Base-by-base conservation (phyloP, 192 early-diverging fungal species). In the Chytriomyces hyalinus region DNA sequence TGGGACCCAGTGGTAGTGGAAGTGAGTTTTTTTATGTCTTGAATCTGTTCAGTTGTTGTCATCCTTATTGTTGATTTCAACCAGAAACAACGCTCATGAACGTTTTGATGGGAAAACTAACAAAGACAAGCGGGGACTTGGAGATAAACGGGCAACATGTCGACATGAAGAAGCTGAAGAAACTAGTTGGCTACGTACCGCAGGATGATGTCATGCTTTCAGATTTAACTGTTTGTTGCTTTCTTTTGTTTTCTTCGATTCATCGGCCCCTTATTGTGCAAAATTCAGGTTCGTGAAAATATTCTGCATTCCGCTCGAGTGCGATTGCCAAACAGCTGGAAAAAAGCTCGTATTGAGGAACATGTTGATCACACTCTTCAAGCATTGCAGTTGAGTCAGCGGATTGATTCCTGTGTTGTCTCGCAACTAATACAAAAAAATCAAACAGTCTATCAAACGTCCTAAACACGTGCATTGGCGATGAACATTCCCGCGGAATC, bases 121-220 rank as follows among this genome's bases (percentile, higher is more conserved):
- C 77, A 51, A 81, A 86, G n/a, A 86, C 86, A 11, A 22, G 61
- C 50, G 91, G 91, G 13, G 49, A 63, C 20, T 82, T 92, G 20
- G 61, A 67, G 8, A 82, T 92, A 24, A 90, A 92, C 72, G 88
- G 88, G 20, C 69, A 69, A 44, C 67, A 75, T 7, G 90, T 87
- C 36, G 84, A 90, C n/a, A 77, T 92, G 13, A 82, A 81, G 49
- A 80, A 85, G 45, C 91, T 90, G 69, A 78, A 83, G 20, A 92
- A 91, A 67, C 70, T 92, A 26, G 88, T 91, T 65, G 91, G 91
- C 36, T 92, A 80, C 79, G 91, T 92, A 3, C 91, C 91, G 0
- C 91, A 92, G 75, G 91, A 92, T 64, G 91, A 92, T 70, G 67
- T 87, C 46, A 87, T 87, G 86, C 70, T 89, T 51, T 76, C 88